Evolutionary conservation across 2,329 filamentous ascomycete species (phyloP).

Genomic region (Fusarium irregulare): DNA sequence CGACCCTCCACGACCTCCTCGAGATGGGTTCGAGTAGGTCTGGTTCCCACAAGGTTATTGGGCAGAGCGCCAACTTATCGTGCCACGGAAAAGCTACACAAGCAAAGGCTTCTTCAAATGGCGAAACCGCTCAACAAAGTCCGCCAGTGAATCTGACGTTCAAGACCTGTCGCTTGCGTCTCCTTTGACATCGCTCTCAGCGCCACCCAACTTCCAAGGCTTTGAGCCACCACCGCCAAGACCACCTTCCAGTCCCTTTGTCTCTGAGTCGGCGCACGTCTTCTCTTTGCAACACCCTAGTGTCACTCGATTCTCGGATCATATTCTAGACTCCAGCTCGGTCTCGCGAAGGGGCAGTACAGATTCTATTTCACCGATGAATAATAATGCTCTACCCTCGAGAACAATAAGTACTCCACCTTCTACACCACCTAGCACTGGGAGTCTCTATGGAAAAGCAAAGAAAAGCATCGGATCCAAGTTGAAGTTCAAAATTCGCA

Average conservation of each 20-base stretch:
- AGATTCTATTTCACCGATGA: slow-evolving; percentile 22
- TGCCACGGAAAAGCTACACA: slow-evolving; percentile 49
- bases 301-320: slow-evolving; percentile 9
- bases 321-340: slow-evolving; percentile 10
- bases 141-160: slow-evolving; percentile 50
- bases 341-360: slow-evolving; percentile 11
- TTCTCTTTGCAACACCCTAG: slow-evolving; percentile 57
- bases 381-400: not conserved
- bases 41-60: slow-evolving; percentile 72
- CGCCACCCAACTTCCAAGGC: slow-evolving; percentile 16
- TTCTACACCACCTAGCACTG: slow-evolving; percentile 1
- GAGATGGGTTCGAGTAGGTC: slow-evolving; percentile 68
- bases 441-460: slow-evolving; percentile 33
- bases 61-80: slow-evolving; percentile 63
- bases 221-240: slow-evolving; percentile 23
- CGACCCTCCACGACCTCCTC: slow-evolving; percentile 67
- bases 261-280: slow-evolving; percentile 62
- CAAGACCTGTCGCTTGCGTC: slow-evolving; percentile 40
- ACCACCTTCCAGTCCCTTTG: slow-evolving; percentile 55
- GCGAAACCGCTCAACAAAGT: slow-evolving; percentile 53
- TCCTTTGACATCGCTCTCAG: slow-evolving; percentile 41
- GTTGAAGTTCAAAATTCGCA: slow-evolving; percentile 27
- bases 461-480: slow-evolving; percentile 44
- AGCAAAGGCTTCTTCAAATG: slow-evolving; percentile 55
- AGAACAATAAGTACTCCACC: not conserved